These are phyloP conservation scores for Dichomitus squalens DNA, from an alignment of 1,284 basidiomycete species.

Conservation along the genomic window DNA sequence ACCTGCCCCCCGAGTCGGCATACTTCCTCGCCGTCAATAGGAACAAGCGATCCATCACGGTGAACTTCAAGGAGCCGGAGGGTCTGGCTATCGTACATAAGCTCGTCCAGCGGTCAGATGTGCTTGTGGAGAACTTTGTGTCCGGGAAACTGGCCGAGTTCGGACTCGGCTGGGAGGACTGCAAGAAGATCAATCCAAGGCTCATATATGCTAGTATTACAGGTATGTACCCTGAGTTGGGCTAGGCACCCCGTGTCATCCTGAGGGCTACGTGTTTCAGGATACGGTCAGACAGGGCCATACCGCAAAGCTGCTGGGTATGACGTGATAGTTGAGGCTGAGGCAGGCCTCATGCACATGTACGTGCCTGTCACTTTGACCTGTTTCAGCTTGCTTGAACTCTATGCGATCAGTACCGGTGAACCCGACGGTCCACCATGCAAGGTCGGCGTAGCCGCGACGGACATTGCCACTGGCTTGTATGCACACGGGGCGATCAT, in stretches of 20 bases:
- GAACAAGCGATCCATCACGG: slow-evolving; percentile 87
- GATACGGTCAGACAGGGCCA: slow-evolving; percentile 94
- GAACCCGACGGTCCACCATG: slow-evolving; percentile 87
- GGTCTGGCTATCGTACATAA: slow-evolving; percentile 81
- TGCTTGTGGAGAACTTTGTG: slow-evolving; percentile 89
- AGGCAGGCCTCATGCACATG: slow-evolving; percentile 96
- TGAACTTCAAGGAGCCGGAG: slow-evolving; percentile 82
- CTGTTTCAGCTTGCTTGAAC: not conserved
- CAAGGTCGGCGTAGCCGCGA: slow-evolving; percentile 91
- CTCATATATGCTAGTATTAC: slow-evolving; percentile 93
- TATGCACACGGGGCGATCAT: slow-evolving; percentile 94
- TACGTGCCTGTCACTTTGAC: slow-evolving; percentile 37
- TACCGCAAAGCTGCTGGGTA: slow-evolving; percentile 85
- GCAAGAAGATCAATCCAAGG: slow-evolving; percentile 76
- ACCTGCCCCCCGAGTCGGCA: slow-evolving; percentile 88
- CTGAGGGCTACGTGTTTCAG: slow-evolving; percentile 42
- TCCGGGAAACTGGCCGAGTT: slow-evolving; percentile 83
- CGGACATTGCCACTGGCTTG: slow-evolving; percentile 91
- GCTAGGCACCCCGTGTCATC: not conserved
- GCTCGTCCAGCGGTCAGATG: slow-evolving; percentile 78
- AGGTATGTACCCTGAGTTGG: slow-evolving; percentile 43
- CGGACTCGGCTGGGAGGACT: slow-evolving; percentile 87
- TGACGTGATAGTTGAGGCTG: slow-evolving; percentile 89
- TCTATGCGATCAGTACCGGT: slow-evolving; percentile 64
- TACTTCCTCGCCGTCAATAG: slow-evolving; percentile 92